Base-by-base conservation (phyloP, 345 rosid species). In the Diplotaxis tenuifolia region DNA sequence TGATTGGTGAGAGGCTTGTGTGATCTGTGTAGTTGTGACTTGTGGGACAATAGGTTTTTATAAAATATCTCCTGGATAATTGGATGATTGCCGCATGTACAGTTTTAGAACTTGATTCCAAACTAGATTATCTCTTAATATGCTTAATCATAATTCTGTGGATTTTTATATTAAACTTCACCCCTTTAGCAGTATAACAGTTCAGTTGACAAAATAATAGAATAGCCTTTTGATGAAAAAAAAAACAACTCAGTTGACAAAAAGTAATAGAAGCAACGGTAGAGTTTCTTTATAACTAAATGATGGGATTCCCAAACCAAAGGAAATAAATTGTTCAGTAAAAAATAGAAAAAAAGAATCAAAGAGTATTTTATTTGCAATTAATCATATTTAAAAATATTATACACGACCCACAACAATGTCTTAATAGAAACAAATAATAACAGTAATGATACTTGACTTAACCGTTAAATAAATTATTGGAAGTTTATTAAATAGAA, bases 1-100 rank as follows among this genome's bases (percentile, higher is more conserved):
- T 28, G 7, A 18, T 8, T 64, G 3, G 12, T 49, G 49, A 62
- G 45, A 25, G 53, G 31, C n/a, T 23, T 23, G 27, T 19, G 3
- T 55, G 16, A 55, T 55, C 9, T 1, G 28, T 22, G 40, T 18
- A 23, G 11, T 19, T 70, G 67, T 59, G 27, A 23, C 38, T 68
- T 68, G 36, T 60, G 49, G 49, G 59, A 60, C 29, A 45, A 28
- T 9, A 40, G 47, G 20, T 15, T 23, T 38, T 45, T 0, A 50
- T 22, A 72, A 11, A 18, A 53, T 36, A 53, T 36, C 63, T 72
- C 76, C 63, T 7, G 15, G 19, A 63, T 63, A 9, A 71, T 50
- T 50, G 29, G 29, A 54, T 54, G 22, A 53, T 53, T 27, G 58
- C 58, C 58, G n/a, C n/a, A 4, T 1, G 25, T 20, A 52, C 27